Base-by-base conservation (phyloP, 2,329 filamentous ascomycete species). In the Curvularia spicifera region DNA sequence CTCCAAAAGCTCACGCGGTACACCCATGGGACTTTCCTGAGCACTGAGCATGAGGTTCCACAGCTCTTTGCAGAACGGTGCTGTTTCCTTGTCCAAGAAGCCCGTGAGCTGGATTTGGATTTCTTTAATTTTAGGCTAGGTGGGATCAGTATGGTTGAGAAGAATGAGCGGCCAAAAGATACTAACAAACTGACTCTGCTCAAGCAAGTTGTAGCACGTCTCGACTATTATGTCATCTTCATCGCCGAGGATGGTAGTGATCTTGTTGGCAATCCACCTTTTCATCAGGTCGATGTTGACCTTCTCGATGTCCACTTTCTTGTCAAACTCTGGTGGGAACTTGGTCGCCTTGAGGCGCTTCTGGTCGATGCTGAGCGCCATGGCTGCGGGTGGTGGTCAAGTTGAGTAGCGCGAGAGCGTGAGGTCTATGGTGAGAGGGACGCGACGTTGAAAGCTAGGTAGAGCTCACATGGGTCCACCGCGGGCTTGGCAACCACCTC, bases 241-340 rank as follows among this genome's bases (percentile, higher is more conserved):
- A 67, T 86, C 91, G n/a, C 91, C 91, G 42, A 98, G 81, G 47
- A 98, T 94, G 56, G 91, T 89, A 24, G 89, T 91, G 56, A 99
- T 91, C 76, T 89, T 91, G 70, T 89, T 87, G 4, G 91, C 90
- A 75, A 98, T 97, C 95, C 95, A 99, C 82, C 93, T 97, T 84
- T 97, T 97, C 88, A 99, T 96, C 55, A 99, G 91, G 78, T 96
- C 92, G 50, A 97, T 83, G 75, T 99, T 97, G 78, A 99, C 93
- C 81, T 98, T 98, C 69, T 89, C 87, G 87, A 96, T 97, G 81
- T 99, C 93, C 65, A 99, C 95, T 82, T 97, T 97, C 76, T 91
- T 88, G 74, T 86, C 94, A 80, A 98, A 99, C 74, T 97, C 93
- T 7, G 89, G 85, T 45, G 95, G 95, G 65, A 97, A 98, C 74